phyloP scores from a whole-genome alignment of 495 filamentous ascomycete species.

The Xylaria grammica region DNA sequence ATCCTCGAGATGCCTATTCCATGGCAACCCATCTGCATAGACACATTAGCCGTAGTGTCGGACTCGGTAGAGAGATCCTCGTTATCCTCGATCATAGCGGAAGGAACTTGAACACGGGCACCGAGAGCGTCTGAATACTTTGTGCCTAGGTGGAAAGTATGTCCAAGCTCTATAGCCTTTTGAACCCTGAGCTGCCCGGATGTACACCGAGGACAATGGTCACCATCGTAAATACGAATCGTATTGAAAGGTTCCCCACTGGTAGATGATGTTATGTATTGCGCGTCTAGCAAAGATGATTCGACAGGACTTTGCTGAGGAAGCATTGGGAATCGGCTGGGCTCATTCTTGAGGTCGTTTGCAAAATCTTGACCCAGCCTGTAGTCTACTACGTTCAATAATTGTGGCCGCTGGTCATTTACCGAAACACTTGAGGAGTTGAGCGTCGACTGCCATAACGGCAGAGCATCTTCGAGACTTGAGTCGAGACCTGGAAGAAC shows the following conservation, averaged over 20 bases:
- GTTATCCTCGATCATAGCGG: constrained; percentile 20
- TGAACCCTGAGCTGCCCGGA: constrained; percentile 67
- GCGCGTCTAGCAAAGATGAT: constrained; percentile 4
- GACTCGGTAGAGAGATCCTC: constrained; percentile 18
- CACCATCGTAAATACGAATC: constrained; percentile 67
- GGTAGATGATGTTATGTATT: constrained; percentile 26
- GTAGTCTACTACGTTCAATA: constrained; percentile 62
- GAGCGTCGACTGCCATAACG: constrained; percentile 56
- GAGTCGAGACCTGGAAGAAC: constrained; percentile 76
- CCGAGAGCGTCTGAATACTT: constrained; percentile 79
- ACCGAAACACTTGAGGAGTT: constrained; percentile 12
- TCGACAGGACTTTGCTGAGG: constrained; percentile 26
- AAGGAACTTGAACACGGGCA: constrained; percentile 44
- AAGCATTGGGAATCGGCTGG: constrained; percentile 32
- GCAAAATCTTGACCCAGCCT: constrained; percentile 42
- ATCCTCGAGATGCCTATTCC: constrained; percentile 94
- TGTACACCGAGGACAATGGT: constrained; percentile 72
- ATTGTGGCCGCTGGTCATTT: constrained; percentile 20
- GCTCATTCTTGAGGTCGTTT: constrained; percentile 33
- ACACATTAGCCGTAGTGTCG: constrained; percentile 35
- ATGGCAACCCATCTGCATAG: constrained; percentile 93
- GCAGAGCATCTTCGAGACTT: constrained; percentile 64
- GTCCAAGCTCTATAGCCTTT: constrained; percentile 84
- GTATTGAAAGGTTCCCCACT: constrained; percentile 55
- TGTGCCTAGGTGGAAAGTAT: constrained; percentile 93